Percentiles rank a stretch among this genome's conserved stretches.
These are phyloP conservation scores for Thelephora aurantiotincta DNA, from an alignment of 768 basidiomycete genomes.

Conservation along the genomic window DNA sequence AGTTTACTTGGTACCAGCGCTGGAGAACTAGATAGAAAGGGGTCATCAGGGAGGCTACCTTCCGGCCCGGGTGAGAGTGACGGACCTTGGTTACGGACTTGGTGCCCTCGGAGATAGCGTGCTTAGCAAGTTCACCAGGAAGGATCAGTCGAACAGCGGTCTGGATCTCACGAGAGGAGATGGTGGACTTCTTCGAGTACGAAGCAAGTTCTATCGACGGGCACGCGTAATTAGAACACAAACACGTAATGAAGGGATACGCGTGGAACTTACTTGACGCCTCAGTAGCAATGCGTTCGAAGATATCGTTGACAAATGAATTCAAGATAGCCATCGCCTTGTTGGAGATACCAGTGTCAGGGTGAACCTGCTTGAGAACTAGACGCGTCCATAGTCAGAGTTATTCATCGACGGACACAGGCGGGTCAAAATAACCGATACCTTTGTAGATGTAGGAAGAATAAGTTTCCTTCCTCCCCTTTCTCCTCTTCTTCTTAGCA, in stretches of 20 bases:
- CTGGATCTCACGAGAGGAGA: slow-evolving; percentile 97
- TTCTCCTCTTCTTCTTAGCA: slow-evolving; percentile 85
- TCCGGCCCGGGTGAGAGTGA: background rate
- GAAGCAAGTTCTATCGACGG: slow-evolving; percentile 66
- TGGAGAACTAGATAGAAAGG: slow-evolving; percentile 11
- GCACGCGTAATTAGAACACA: background rate
- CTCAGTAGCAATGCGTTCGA: slow-evolving; percentile 83
- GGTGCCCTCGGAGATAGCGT: slow-evolving; percentile 93
- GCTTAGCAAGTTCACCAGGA: slow-evolving; percentile 95
- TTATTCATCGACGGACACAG: background rate
- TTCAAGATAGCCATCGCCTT: slow-evolving; percentile 90
- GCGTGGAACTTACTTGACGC: slow-evolving; percentile 54
- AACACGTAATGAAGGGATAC: background rate
- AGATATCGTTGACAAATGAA: slow-evolving; percentile 90
- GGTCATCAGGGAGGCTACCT: background rate
- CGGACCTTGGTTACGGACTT: slow-evolving; percentile 53
- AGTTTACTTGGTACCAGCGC: slow-evolving; percentile 16
- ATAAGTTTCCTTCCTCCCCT: slow-evolving; percentile 84
- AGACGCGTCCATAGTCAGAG: slow-evolving; percentile 1
- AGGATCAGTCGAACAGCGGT: slow-evolving; percentile 91
- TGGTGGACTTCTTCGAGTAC: slow-evolving; percentile 98
- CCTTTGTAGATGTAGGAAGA: slow-evolving; percentile 94
- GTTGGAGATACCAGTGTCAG: slow-evolving; percentile 97
- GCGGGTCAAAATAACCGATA: slow-evolving; percentile 16
- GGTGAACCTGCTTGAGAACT: slow-evolving; percentile 97